Conservation (phyloP, 306 rosid genomes). For the Macrotyloma uniflorum region DNA sequence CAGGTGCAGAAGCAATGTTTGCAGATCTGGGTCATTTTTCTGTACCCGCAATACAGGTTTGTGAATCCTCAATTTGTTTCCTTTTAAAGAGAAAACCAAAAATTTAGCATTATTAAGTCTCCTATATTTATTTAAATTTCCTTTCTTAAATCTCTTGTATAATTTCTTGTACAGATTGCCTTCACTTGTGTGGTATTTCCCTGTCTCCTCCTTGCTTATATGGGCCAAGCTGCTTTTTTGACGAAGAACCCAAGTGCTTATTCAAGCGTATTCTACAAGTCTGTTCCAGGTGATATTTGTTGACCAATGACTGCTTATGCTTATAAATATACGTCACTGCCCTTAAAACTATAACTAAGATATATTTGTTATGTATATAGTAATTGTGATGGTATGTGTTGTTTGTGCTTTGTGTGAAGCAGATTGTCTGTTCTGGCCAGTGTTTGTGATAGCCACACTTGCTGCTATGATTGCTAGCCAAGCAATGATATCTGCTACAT, state of each 20-base stretch:
- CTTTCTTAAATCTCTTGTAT: background rate
- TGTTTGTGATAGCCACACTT: slow-evolving; percentile 84
- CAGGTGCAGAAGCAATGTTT: slow-evolving; percentile 99
- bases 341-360: slow-evolving; percentile 23
- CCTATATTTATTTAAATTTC: background rate
- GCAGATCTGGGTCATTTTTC: slow-evolving; percentile 97
- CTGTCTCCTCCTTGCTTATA: slow-evolving; percentile 89
- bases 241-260: slow-evolving; percentile 57
- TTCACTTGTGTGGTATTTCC: slow-evolving; percentile 91
- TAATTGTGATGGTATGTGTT: slow-evolving; percentile 23
- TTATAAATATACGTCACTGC: background rate
- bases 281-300: slow-evolving; percentile 82
- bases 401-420: slow-evolving; percentile 47
- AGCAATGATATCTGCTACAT: slow-evolving; percentile 99
- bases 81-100: slow-evolving; percentile 12
- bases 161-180: slow-evolving; percentile 65
- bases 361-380: slow-evolving; percentile 6
- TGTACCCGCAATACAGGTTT: slow-evolving; percentile 87
- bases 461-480: slow-evolving; percentile 99
- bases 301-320: slow-evolving; percentile 29
- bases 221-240: slow-evolving; percentile 97
- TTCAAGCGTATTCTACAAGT: slow-evolving; percentile 68
- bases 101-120: slow-evolving; percentile 7
- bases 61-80: slow-evolving; percentile 26
- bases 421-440: slow-evolving; percentile 95